These are phyloP conservation scores for Astrothelium macrocarpum DNA, from an alignment of 495 filamentous ascomycete species.

Conservation along the genomic window DNA sequence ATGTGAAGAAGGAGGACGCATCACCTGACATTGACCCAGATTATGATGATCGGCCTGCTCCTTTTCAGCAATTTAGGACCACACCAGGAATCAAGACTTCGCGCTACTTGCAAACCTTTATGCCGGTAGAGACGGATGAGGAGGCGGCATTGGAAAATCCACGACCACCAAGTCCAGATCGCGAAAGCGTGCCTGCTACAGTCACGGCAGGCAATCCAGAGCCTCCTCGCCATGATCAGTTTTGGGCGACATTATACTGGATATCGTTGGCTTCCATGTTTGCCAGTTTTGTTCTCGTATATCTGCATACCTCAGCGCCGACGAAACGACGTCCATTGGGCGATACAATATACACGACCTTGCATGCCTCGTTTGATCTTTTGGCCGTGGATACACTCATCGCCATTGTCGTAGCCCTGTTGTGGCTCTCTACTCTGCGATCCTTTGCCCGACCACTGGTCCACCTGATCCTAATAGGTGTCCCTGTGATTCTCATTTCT, in stretches of 20 bases:
- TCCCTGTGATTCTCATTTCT: conserved; percentile 73
- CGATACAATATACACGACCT: conserved; percentile 87
- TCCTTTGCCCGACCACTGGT: conserved; percentile 77
- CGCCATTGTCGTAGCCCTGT: conserved; percentile 72
- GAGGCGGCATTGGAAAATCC: conserved; percentile 30
- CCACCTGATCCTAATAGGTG: conserved; percentile 65
- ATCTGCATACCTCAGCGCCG: conserved; percentile 71
- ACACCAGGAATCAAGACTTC: conserved; percentile 29
- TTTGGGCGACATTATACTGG: conserved; percentile 86
- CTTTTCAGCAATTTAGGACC: conserved; percentile 74
- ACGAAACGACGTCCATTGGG: conserved; percentile 55
- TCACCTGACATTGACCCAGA: conserved; percentile 42
- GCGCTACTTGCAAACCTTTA: conserved; percentile 28
- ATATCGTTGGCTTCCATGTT: conserved; percentile 75
- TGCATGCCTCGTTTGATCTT: conserved; percentile 78
- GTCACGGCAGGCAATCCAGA: conserved; percentile 38
- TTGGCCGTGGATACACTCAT: conserved; percentile 84
- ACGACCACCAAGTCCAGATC: conserved; percentile 37
- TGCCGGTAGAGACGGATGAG: conserved; percentile 41
- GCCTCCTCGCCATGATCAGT: conserved; percentile 63
- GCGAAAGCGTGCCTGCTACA: conserved; percentile 40
- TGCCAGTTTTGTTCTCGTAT: conserved; percentile 77
- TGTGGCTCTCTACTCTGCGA: conserved; percentile 83
- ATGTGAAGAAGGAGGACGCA: conserved; percentile 46
- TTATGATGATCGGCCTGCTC: conserved; percentile 60